Conservation (phyloP, 805 yeast species). For the Metschnikowia cubensis region DNA sequence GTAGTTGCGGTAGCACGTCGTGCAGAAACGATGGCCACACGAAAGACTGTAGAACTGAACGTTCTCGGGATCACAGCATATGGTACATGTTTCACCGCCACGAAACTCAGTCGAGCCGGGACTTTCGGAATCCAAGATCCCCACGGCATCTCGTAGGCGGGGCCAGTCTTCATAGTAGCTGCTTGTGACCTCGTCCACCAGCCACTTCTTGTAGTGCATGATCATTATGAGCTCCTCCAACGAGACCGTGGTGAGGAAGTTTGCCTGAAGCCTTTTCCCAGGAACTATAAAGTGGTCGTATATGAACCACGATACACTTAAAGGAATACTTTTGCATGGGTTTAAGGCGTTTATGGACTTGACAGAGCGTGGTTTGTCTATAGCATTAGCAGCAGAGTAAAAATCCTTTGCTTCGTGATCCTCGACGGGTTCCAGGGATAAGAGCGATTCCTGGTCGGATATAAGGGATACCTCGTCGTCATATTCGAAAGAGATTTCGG, state of each 20-base stretch:
- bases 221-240: constrained; percentile 31
- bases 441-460: neutral
- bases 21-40: constrained; percentile 73
- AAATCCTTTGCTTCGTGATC: neutral
- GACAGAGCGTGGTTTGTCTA: constrained; percentile 1
- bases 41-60: constrained; percentile 44
- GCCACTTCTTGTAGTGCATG: constrained; percentile 39
- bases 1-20: constrained; percentile 63
- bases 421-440: neutral
- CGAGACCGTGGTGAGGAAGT: constrained; percentile 26
- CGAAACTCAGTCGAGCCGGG: neutral
- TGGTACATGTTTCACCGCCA: constrained; percentile 45
- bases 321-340: constrained; percentile 8
- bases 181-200: constrained; percentile 35
- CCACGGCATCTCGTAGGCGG: constrained; percentile 25
- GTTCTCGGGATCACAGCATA: constrained; percentile 63
- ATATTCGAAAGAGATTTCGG: constrained; percentile 19
- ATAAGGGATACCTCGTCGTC: constrained; percentile 18
- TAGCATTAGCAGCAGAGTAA: neutral
- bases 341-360: constrained; percentile 12
- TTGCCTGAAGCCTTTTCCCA: constrained; percentile 19
- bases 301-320: constrained; percentile 19
- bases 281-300: constrained; percentile 22
- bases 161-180: constrained; percentile 31
- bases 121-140: constrained; percentile 17